These are phyloP conservation scores for Tetraselmis chui DNA, from an alignment of 139 green algal species.

Conservation along the genomic window DNA sequence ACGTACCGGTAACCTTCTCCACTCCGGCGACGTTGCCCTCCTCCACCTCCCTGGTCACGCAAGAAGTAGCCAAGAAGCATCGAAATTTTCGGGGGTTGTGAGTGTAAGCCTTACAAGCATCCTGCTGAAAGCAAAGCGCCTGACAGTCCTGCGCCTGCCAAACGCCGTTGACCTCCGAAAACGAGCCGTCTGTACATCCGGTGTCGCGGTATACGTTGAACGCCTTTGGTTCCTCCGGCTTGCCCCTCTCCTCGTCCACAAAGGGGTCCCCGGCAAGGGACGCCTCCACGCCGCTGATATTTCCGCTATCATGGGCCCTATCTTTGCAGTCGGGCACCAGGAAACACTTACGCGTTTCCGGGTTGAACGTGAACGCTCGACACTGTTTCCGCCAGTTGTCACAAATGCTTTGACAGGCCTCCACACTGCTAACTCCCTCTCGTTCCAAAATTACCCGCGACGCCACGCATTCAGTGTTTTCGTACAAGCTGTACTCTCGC, in stretches of 20 bases:
- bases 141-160: neutral
- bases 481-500: neutral
- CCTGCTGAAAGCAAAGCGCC: neutral
- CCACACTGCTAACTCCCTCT: neutral
- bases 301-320: neutral
- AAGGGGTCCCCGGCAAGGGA: neutral
- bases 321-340: neutral
- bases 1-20: neutral
- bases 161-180: neutral
- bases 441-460: neutral
- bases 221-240: too few species aligned
- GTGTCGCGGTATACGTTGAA: neutral
- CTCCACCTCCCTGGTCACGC: neutral
- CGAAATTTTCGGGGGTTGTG: neutral
- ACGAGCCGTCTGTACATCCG: neutral
- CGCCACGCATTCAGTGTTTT: neutral
- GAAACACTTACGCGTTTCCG: neutral
- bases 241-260: neutral
- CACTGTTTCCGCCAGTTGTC: neutral
- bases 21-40: neutral
- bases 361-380: neutral
- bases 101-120: neutral
- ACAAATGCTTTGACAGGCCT: neutral
- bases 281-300: neutral
- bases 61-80: neutral